phyloP scores from a whole-genome alignment of 768 basidiomycete species.

The Leccinum obscurum region DNA sequence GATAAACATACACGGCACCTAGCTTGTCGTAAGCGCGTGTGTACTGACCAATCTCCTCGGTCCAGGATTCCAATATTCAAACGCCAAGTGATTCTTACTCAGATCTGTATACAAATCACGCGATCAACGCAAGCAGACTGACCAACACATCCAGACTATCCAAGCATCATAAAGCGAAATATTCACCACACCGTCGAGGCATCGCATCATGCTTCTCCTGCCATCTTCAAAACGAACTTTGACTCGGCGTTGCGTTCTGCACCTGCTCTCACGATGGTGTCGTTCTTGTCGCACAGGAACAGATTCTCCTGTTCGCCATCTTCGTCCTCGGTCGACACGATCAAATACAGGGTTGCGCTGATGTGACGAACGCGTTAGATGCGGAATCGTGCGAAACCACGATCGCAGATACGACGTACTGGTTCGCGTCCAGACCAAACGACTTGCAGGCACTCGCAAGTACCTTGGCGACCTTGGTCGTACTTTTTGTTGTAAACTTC shows the following conservation, averaged over 20 bases:
- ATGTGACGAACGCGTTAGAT: neutral
- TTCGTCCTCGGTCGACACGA: constrained; percentile 26
- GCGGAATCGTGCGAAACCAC: neutral
- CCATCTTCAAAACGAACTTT: constrained; percentile 25
- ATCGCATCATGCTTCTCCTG: constrained; percentile 21
- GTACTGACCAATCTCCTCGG: neutral
- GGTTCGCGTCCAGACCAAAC: constrained; percentile 23
- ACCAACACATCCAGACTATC: neutral
- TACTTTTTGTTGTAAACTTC: constrained; percentile 31
- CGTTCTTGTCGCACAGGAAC: constrained; percentile 30
- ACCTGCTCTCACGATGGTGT: constrained; percentile 28
- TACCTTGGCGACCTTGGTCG: constrained; percentile 34
- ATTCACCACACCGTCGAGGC: neutral
- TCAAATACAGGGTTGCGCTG: constrained; percentile 29
- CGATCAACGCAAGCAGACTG: neutral
- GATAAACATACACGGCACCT: neutral
- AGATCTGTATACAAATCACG: neutral
- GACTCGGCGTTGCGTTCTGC: constrained; percentile 26
- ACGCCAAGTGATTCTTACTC: neutral
- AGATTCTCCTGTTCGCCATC: constrained; percentile 28
- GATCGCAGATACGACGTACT: constrained; percentile 15
- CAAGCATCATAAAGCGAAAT: constrained; percentile 1
- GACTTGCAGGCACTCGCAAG: constrained; percentile 31
- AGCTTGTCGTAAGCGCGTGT: neutral
- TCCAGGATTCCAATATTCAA: neutral